These are phyloP conservation scores for Lepidium africanum DNA, from an alignment of 345 rosid genomes.

Conservation along the genomic window DNA sequence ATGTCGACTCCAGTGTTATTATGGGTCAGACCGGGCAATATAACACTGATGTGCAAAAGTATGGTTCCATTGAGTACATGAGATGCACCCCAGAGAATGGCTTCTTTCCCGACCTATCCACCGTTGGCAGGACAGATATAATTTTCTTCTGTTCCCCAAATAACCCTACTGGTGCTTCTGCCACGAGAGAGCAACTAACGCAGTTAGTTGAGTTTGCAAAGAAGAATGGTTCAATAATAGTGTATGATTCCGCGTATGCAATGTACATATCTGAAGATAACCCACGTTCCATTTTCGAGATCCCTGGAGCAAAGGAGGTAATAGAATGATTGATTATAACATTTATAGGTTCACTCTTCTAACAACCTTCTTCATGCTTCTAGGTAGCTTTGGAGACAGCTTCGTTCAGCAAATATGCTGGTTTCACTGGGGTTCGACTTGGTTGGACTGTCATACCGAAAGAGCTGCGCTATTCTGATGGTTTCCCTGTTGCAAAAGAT, in stretches of 20 bases:
- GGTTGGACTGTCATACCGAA: constrained; percentile 97
- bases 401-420: constrained; percentile 94
- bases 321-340: background rate
- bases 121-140: constrained; percentile 62
- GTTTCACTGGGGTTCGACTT: constrained; percentile 92
- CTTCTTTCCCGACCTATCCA: constrained; percentile 86
- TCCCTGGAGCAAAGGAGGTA: constrained; percentile 98
- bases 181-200: constrained; percentile 77
- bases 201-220: constrained; percentile 74
- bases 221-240: constrained; percentile 84
- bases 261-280: constrained; percentile 78
- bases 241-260: constrained; percentile 94
- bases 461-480: constrained; percentile 74
- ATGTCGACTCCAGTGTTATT: constrained; percentile 92
- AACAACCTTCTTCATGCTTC: background rate
- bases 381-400: constrained; percentile 91
- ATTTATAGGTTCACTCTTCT: background rate
- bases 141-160: constrained; percentile 96
- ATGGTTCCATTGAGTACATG: constrained; percentile 82
- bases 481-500: constrained; percentile 85
- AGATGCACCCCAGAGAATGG: constrained; percentile 90
- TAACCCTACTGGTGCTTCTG: constrained; percentile 93
- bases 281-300: constrained; percentile 86
- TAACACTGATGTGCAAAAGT: constrained; percentile 58
- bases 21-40: constrained; percentile 88